Evolutionary conservation across 1,284 basidiomycete genomes (phyloP).

Genomic region (Heliocybe sulcata): DNA sequence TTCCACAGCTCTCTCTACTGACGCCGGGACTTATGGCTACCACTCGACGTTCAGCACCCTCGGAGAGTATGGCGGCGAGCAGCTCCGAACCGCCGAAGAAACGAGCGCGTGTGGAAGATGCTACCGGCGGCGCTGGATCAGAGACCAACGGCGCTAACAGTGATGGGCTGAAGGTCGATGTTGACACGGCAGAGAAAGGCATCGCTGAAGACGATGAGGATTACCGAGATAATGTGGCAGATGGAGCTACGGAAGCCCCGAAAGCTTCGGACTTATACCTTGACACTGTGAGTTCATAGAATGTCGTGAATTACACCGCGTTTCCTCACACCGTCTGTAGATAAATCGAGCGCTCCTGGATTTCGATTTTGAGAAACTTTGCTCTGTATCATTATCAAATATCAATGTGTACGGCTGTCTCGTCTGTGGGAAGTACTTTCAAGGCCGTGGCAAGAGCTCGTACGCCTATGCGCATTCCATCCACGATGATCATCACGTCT

Average conservation of each 20-base stretch:
- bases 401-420: conserved; percentile 98
- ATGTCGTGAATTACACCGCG: neutral
- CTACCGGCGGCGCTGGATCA: conserved; percentile 6
- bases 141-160: conserved; percentile 11
- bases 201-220: conserved; percentile 30
- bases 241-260: conserved; percentile 31
- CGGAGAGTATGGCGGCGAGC: neutral
- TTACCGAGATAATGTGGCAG: conserved; percentile 42
- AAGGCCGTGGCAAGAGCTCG: conserved; percentile 88
- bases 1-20: no score
- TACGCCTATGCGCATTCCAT: conserved; percentile 98
- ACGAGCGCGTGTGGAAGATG: conserved; percentile 15
- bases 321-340: conserved; percentile 21
- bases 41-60: neutral
- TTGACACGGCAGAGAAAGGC: neutral
- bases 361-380: conserved; percentile 99
- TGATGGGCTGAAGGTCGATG: neutral
- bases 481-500: conserved; percentile 97
- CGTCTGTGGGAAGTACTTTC: conserved; percentile 98
- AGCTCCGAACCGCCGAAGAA: conserved; percentile 16
- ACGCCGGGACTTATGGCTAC: neutral
- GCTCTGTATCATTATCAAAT: conserved; percentile 92
- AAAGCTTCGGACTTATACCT: conserved; percentile 87
- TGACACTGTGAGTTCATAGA: conserved; percentile 68
- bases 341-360: conserved; percentile 87